phyloP scores from a whole-genome alignment of 2,329 filamentous ascomycete genomes.

The Fusarium graminum region DNA sequence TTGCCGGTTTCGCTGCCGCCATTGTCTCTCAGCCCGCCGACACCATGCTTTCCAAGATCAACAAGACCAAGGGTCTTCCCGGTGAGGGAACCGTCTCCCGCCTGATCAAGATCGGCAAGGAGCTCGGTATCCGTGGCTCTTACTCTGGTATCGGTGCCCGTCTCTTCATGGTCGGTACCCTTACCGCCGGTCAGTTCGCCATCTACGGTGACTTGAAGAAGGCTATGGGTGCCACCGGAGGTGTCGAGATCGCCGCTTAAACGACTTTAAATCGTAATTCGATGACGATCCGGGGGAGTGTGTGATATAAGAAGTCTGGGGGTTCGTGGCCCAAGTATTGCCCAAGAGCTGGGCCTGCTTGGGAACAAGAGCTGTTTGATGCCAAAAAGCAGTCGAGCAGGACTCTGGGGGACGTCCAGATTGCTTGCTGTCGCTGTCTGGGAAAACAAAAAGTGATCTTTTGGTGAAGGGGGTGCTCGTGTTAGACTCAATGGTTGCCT shows the following conservation, averaged over 20 bases:
- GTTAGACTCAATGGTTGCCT: slow-evolving; percentile 46
- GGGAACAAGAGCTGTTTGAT: slow-evolving; percentile 25
- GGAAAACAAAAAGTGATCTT: slow-evolving; percentile 42
- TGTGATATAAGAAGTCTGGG: slow-evolving; percentile 28
- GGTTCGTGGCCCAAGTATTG: slow-evolving; percentile 31
- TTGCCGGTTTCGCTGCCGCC: slow-evolving; percentile 83
- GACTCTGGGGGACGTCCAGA: slow-evolving; percentile 37
- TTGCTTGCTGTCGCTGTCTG: slow-evolving; percentile 32
- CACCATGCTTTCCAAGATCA: slow-evolving; percentile 96
- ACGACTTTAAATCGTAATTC: neutral
- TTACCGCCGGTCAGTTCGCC: slow-evolving; percentile 86
- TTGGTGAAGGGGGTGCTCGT: slow-evolving; percentile 41
- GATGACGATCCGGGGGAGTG: slow-evolving; percentile 19
- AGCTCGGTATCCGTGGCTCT: slow-evolving; percentile 83
- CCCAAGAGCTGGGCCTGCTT: slow-evolving; percentile 47
- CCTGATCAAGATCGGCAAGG: slow-evolving; percentile 88
- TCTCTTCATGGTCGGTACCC: slow-evolving; percentile 73
- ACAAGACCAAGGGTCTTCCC: slow-evolving; percentile 90
- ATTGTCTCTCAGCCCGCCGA: slow-evolving; percentile 90
- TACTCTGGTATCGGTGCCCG: slow-evolving; percentile 85
- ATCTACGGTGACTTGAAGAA: slow-evolving; percentile 77
- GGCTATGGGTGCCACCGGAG: slow-evolving; percentile 72
- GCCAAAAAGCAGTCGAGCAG: slow-evolving; percentile 37
- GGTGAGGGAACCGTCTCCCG: slow-evolving; percentile 86
- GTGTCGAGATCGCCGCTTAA: slow-evolving; percentile 73